Base-by-base conservation (phyloP, 2,329 filamentous ascomycete genomes). In the Pseudogymnoascus sp. region DNA sequence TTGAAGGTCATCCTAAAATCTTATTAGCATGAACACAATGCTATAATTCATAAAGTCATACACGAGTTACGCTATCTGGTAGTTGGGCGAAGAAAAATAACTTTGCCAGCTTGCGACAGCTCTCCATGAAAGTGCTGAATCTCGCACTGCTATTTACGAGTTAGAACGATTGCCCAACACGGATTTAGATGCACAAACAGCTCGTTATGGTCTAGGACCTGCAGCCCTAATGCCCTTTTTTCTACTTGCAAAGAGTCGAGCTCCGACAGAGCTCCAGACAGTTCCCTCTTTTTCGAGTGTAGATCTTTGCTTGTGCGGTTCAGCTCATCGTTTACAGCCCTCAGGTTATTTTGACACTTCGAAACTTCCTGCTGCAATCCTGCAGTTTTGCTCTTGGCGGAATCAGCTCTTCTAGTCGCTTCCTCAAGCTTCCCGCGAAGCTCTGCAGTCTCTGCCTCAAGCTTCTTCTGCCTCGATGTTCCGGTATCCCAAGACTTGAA, bases 21-120 rank as follows among this genome's bases (percentile, higher is more conserved):
- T 39, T 6, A 9, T 62, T 41, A 42, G 48, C 31, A 12, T 36
- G 27, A 36, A 17, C 17, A 15, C 15, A 29, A 44, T 59, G 38
- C 21, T 59, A 58, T 62, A 42, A 41, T 39, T 25, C 2, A 41
- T 13, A 9, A 12, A 38, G 8, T 9, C 31, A 17, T 62, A 59
- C 51, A 51, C 51, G 60, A 4, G 51, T 36, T 3, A 29, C 21
- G 15, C 15, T 41, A n/a, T 62, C 61, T 62, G 61, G 61, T 2
- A 62, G 13, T 31, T 59, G 44, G 12, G 61, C 60, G 39, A 62
- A 51, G 29, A 62, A 62, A 59, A 62, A 62, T n/a, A 10, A 29
- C 35, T 60, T 62, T 17, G 61, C 61, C 31, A 62, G 27, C 10
- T 60, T 35, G 29, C 60, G 61, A 60, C 21, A 62, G 7, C 31